phyloP scores from a whole-genome alignment of 2,329 filamentous ascomycete genomes.

The Nemania serpens region DNA sequence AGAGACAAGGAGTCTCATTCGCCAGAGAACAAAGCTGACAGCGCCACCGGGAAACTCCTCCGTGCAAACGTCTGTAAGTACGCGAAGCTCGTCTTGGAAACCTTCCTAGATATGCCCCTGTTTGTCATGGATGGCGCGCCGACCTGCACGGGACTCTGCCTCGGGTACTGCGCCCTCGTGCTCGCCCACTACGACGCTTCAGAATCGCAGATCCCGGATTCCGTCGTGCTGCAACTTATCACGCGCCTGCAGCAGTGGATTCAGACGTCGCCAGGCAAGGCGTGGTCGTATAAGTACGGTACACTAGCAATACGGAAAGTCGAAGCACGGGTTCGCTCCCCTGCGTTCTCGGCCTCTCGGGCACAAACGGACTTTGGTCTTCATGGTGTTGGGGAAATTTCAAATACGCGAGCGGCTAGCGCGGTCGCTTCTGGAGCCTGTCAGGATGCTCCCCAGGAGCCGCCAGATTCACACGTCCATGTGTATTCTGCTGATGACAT shows the following conservation, averaged over 20 bases:
- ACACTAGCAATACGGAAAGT: slow-evolving; percentile 38
- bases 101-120: slow-evolving; percentile 41
- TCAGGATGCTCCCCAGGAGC: background rate
- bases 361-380: background rate
- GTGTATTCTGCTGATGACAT: slow-evolving; percentile 14
- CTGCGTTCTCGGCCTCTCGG: background rate
- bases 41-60: slow-evolving; percentile 18
- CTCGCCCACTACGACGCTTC: slow-evolving; percentile 41
- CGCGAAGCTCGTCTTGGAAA: slow-evolving; percentile 39
- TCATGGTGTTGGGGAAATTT: background rate
- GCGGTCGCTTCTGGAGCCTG: background rate
- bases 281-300: slow-evolving; percentile 41
- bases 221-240: slow-evolving; percentile 37
- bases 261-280: slow-evolving; percentile 38
- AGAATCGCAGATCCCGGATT: slow-evolving; percentile 38
- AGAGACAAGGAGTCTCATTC: background rate
- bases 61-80: slow-evolving; percentile 38
- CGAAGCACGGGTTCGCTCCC: slow-evolving; percentile 34
- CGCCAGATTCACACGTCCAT: background rate
- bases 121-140: slow-evolving; percentile 40
- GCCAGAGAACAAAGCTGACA: slow-evolving; percentile 1
- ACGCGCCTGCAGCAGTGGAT: slow-evolving; percentile 40
- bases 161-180: slow-evolving; percentile 43
- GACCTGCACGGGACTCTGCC: slow-evolving; percentile 40
- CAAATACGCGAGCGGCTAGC: background rate